These are phyloP conservation scores for Populus davidiana DNA, from an alignment of 345 rosid species.

Conservation along the genomic window DNA sequence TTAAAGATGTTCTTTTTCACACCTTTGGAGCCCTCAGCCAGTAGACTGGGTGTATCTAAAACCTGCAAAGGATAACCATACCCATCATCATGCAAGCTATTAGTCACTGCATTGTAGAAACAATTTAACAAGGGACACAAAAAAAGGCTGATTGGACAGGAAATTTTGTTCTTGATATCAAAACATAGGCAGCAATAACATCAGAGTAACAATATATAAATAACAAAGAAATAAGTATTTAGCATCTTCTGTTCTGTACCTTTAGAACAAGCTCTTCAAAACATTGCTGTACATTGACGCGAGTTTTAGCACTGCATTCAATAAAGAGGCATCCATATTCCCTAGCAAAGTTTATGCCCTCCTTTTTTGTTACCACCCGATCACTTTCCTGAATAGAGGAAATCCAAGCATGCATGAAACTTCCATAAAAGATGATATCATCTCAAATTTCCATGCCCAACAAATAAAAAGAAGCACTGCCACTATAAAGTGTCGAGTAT, in stretches of 20 bases:
- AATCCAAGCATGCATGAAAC: neutral
- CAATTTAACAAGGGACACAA: neutral
- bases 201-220: neutral
- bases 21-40: slow-evolving; percentile 70
- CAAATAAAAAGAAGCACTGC: neutral
- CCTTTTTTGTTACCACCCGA: slow-evolving; percentile 85
- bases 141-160: neutral
- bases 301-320: slow-evolving; percentile 95
- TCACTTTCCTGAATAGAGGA: slow-evolving; percentile 68
- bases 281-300: slow-evolving; percentile 83
- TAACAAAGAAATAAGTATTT: neutral
- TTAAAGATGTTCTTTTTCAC: slow-evolving; percentile 81
- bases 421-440: neutral
- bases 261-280: slow-evolving; percentile 96
- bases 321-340: slow-evolving; percentile 87
- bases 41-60: slow-evolving; percentile 81
- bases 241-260: slow-evolving; percentile 37
- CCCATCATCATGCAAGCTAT: neutral
- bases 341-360: slow-evolving; percentile 84
- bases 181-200: neutral
- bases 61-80: slow-evolving; percentile 44
- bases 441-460: neutral
- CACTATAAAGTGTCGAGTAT: neutral
- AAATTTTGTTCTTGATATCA: neutral
- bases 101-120: neutral